phyloP scores from a whole-genome alignment of 208 protist genomes.

The Blechomonas ayalai region DNA sequence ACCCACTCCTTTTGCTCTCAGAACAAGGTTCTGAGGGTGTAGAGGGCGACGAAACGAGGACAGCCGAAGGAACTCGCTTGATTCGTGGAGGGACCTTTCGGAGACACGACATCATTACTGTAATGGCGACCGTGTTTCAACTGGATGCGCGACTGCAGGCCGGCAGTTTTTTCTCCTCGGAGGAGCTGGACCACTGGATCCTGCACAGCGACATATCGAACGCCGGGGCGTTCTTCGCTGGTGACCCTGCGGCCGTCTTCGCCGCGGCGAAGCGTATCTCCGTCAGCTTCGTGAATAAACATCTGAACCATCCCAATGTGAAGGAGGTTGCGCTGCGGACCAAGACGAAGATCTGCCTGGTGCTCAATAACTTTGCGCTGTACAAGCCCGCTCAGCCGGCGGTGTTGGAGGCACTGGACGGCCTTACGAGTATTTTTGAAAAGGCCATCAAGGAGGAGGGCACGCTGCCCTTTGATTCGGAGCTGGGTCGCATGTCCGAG shows the following conservation, averaged over 20 bases:
- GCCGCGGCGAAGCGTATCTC: conserved; percentile 25
- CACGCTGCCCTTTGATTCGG: conserved; percentile 80
- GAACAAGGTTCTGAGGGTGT: no score
- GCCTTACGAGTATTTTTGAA: conserved; percentile 81
- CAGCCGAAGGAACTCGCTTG: no score
- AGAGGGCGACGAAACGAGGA: no score
- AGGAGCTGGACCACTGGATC: conserved; percentile 68
- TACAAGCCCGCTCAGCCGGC: conserved; percentile 51
- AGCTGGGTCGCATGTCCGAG: conserved; percentile 90
- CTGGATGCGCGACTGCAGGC: conserved; percentile 47
- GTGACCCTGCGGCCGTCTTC: conserved; percentile 21
- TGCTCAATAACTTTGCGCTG: conserved; percentile 88
- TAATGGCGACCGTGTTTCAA: conserved; percentile 31
- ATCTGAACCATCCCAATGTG: conserved; percentile 73
- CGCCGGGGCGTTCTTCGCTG: conserved; percentile 35
- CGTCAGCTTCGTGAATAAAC: conserved; percentile 44
- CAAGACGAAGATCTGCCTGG: conserved; percentile 80
- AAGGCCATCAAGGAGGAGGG: conserved; percentile 77
- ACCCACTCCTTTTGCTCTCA: no score
- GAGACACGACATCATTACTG: no score
- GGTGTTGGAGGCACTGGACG: conserved; percentile 72
- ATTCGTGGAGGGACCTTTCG: no score
- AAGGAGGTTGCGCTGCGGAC: conserved; percentile 63
- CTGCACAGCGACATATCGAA: conserved; percentile 45
- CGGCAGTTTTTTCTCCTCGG: conserved; percentile 22